Percentiles rank a stretch among this genome's conserved stretches.
Evolutionary conservation across 225 moss, liverwort and hornwort genomes (phyloP).

Genomic region (Lunularia cruciata): DNA sequence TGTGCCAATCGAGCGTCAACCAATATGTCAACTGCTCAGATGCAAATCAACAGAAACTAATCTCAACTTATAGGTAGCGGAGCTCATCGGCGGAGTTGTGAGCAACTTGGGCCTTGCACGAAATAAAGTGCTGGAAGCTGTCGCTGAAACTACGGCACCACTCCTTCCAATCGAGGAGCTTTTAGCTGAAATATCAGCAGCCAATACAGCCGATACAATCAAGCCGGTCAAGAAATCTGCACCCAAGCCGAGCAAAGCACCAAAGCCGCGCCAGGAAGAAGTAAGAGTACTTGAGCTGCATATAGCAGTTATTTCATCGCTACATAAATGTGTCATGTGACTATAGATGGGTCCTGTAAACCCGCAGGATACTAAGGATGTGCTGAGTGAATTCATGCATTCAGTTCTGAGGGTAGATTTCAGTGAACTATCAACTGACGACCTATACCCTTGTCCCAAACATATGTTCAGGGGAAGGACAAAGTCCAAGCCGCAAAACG

Average conservation of each 20-base stretch:
- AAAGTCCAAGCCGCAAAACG: too few species aligned
- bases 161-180: conserved; percentile 62
- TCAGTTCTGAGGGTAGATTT: too few species aligned
- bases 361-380: too few species aligned
- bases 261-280: conserved; percentile 24
- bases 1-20: background rate
- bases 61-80: conserved; percentile 57
- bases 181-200: conserved; percentile 50
- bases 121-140: conserved; percentile 64
- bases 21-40: background rate
- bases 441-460: too few species aligned
- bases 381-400: too few species aligned
- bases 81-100: conserved; percentile 66
- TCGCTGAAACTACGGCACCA: conserved; percentile 77
- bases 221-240: conserved; percentile 1
- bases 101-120: conserved; percentile 64
- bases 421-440: too few species aligned
- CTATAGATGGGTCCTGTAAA: too few species aligned
- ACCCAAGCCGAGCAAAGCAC: background rate
- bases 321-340: too few species aligned
- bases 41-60: background rate
- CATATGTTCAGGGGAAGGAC: too few species aligned
- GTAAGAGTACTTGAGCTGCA: conserved; percentile 4
- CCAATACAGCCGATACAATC: background rate
- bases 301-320: background rate